Conservation (phyloP, 805 yeast species). For the Nematodospora valgi region DNA sequence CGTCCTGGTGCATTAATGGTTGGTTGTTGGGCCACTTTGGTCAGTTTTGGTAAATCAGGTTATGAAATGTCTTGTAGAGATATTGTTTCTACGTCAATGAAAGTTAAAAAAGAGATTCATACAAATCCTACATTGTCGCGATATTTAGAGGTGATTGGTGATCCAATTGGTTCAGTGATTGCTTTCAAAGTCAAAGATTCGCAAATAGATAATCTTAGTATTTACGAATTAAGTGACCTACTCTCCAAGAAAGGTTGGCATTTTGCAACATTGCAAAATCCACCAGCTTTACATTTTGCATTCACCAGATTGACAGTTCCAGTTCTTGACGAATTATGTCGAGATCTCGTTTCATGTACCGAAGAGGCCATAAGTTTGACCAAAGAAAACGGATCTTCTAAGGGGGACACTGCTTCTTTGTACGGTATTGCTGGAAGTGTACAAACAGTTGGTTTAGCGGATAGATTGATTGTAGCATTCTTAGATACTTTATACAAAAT, state of each 20-base stretch:
- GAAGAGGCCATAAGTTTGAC: conserved; percentile 27
- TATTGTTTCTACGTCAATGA: conserved; percentile 64
- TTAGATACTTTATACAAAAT: conserved; percentile 74
- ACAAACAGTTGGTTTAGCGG: conserved; percentile 79
- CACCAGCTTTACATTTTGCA: conserved; percentile 90
- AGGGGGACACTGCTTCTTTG: conserved; percentile 71
- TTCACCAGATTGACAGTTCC: conserved; percentile 68
- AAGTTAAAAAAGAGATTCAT: conserved; percentile 48
- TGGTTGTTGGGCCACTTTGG: conserved; percentile 97
- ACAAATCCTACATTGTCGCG: conserved; percentile 41
- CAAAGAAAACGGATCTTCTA: conserved; percentile 18
- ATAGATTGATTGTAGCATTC: conserved; percentile 72
- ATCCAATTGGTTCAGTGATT: conserved; percentile 80
- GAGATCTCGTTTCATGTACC: conserved; percentile 47
- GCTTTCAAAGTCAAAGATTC: conserved; percentile 56
- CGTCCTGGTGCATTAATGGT: conserved; percentile 96
- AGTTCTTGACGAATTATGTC: conserved; percentile 57
- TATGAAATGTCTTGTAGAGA: conserved; percentile 63
- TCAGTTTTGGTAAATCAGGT: conserved; percentile 81
- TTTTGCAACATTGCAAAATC: conserved; percentile 78
- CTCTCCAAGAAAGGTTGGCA: conserved; percentile 81
- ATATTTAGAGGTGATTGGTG: conserved; percentile 71
- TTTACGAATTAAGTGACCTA: conserved; percentile 76
- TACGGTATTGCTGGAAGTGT: conserved; percentile 97
- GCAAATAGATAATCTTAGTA: conserved; percentile 42